Base-by-base conservation (phyloP, 2,329 filamentous ascomycete species). In the Phaeosphaeriaceae sp. region DNA sequence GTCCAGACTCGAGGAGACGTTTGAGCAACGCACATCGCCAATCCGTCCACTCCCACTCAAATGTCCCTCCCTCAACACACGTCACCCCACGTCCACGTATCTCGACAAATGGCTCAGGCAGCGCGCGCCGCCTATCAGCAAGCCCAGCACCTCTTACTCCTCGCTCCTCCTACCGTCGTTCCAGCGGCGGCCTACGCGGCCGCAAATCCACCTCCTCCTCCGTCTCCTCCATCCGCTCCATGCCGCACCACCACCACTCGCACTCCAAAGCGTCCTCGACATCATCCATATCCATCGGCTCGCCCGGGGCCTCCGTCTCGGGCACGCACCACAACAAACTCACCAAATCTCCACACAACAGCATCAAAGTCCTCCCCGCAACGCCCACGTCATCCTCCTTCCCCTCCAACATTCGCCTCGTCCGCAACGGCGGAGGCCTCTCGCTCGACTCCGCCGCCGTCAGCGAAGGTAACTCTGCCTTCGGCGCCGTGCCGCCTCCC, bases 171-270 rank as follows among this genome's bases (percentile, higher is more conserved):
- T 90, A 96, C 69, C 88, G 95, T 11, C 90, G 93, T 36, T 88
- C 92, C 2, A 96, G 92, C 5, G 87, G 85, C 45, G 93, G 94
- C 27, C 85, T 98, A 46, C 88, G 93, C 25, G 94, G 95, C 40
- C 88, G 95, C 60, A 98, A 98, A 76, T 98, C 94, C 0, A 99
- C 95, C 0, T 97, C 93, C 0, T 97, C 93, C 0, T 98, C 93
- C 0, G 89, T 99, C 17, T 97, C 93, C 0, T 97, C 93, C 0
- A 89, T 99, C 56, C 89, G 95, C 57, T 96, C 91, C 46, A 92
- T 98, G 73, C 75, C 74, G 36, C 72, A 75, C 72, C 93, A 94
- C 70, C 91, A 93, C 66, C 90, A 92, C 74, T 89, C 90, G 1
- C 94, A 97, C 76, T 97, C 93, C 21, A 98, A 98, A 78, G 93